phyloP scores from a whole-genome alignment of 192 early-diverging fungal genomes.

The Mortierella hygrophila region DNA sequence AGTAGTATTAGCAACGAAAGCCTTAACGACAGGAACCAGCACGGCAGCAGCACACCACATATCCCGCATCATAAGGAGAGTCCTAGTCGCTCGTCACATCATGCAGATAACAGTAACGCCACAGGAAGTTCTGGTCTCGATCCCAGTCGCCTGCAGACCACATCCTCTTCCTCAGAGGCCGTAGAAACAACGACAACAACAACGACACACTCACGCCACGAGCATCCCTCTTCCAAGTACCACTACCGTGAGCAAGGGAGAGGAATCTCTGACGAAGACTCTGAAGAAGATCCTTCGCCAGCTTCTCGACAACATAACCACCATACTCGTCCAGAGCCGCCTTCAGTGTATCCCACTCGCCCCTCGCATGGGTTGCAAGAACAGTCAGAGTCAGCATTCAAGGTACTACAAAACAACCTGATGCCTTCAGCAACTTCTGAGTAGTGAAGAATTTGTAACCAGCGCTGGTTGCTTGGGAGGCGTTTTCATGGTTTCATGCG shows the following conservation, averaged over 20 bases:
- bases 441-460: too few species aligned
- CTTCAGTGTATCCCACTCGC: background rate
- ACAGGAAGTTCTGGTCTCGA: background rate
- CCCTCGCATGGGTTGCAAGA: background rate
- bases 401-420: background rate
- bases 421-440: background rate
- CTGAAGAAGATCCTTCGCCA: constrained; percentile 10
- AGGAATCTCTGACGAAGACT: constrained; percentile 29
- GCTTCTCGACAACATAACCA: background rate
- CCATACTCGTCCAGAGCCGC: background rate
- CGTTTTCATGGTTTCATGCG: background rate
- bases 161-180: background rate
- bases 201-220: background rate
- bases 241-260: constrained; percentile 25
- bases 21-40: background rate
- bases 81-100: background rate
- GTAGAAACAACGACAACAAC: background rate
- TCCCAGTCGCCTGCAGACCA: background rate
- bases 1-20: background rate
- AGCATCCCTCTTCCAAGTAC: constrained; percentile 6
- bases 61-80: background rate
- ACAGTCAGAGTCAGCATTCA: background rate
- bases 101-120: background rate
- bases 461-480: too few species aligned
- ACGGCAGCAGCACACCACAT: background rate